These are phyloP conservation scores for Blastobotrys ciferrii DNA, from an alignment of 1,139 yeast species.

Conservation along the genomic window DNA sequence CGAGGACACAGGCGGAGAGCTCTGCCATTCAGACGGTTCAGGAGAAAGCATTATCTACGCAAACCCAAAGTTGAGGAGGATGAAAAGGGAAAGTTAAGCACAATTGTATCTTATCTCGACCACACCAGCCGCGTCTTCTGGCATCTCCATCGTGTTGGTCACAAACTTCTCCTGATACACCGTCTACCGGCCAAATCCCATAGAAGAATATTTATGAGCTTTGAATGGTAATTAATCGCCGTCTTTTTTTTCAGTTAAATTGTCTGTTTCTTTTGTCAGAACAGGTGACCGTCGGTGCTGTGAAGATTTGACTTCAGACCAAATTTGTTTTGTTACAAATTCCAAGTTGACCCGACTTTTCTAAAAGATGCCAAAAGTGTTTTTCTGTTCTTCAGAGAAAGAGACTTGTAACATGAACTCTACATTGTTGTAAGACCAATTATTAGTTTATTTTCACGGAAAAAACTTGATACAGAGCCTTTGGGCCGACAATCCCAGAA, in stretches of 20 bases:
- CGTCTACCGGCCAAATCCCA: neutral
- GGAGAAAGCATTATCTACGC: neutral
- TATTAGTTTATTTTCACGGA: too few relatives aligned
- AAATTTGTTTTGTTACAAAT: too few relatives aligned
- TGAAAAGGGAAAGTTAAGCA: neutral
- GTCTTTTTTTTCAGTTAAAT: neutral
- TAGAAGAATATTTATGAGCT: conserved; percentile 1
- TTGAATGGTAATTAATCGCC: conserved; percentile 2
- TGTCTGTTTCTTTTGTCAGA: neutral
- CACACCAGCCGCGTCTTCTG: conserved; percentile 4
- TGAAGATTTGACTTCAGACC: too few relatives aligned
- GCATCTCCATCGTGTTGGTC: conserved; percentile 2
- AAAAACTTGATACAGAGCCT: too few relatives aligned
- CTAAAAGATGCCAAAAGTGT: too few relatives aligned
- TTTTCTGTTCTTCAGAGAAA: too few relatives aligned
- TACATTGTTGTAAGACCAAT: too few relatives aligned
- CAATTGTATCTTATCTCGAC: conserved; percentile 1
- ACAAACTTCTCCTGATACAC: neutral
- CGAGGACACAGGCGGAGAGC: conserved; percentile 1
- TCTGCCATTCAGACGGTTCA: neutral
- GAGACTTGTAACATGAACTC: too few relatives aligned
- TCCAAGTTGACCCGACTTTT: too few relatives aligned
- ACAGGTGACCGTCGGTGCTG: too few relatives aligned
- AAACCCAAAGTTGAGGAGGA: neutral
- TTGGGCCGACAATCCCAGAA: too few relatives aligned